A percentile compares a stretch with the other conserved stretches of the same genome.
These are phyloP conservation scores for Thraustotheca clavata DNA, from an alignment of 352 stramenopile genomes.

Conservation along the genomic window DNA sequence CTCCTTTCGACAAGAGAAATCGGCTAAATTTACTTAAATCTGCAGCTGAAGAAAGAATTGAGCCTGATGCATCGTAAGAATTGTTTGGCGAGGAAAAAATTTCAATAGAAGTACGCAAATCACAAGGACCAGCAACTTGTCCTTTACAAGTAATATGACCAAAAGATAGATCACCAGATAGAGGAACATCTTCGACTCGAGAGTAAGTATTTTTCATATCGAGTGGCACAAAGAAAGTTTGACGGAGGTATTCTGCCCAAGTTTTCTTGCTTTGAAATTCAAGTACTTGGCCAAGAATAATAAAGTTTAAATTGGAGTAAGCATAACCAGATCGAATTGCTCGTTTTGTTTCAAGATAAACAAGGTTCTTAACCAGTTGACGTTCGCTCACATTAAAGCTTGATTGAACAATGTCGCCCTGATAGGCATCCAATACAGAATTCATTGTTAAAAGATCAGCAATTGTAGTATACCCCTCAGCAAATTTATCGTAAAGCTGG, in stretches of 20 bases:
- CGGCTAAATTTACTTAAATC: conserved; percentile 45
- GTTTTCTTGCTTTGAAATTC: conserved; percentile 33
- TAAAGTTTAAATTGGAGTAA: conserved; percentile 57
- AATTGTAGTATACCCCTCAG: conserved; percentile 39
- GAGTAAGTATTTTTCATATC: conserved; percentile 50
- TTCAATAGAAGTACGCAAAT: conserved; percentile 22
- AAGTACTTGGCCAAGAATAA: conserved; percentile 50
- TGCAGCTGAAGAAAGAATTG: conserved; percentile 40
- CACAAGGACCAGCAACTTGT: conserved; percentile 37
- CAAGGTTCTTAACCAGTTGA: conserved; percentile 30
- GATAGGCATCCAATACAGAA: conserved; percentile 22
- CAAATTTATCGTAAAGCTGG: conserved; percentile 50
- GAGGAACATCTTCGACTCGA: conserved; percentile 26
- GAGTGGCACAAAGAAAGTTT: conserved; percentile 44
- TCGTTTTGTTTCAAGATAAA: conserved; percentile 30
- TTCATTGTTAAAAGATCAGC: conserved; percentile 57
- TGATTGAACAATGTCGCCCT: conserved; percentile 24
- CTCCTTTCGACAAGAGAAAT: conserved; percentile 48
- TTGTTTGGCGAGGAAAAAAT: neutral
- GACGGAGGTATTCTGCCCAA: conserved; percentile 44
- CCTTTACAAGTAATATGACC: conserved; percentile 47
- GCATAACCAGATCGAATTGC: conserved; percentile 41
- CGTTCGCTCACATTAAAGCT: conserved; percentile 23
- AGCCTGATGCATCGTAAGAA: conserved; percentile 31
- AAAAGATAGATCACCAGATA: conserved; percentile 26